phyloP scores from a whole-genome alignment of 2,329 filamentous ascomycete species.

The Ophiosphaerella herpotricha region DNA sequence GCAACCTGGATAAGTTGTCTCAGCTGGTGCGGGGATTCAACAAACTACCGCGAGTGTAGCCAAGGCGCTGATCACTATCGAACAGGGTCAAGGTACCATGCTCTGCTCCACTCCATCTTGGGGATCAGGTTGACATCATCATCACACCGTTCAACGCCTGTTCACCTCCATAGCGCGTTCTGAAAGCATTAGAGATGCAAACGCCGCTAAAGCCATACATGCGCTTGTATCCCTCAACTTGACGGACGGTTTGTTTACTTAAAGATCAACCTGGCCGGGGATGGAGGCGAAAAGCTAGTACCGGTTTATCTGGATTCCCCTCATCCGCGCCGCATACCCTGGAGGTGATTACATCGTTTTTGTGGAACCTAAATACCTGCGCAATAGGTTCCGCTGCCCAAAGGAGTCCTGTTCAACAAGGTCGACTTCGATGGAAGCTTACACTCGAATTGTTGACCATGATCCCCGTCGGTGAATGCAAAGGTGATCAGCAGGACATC shows the following conservation, averaged over 20 bases:
- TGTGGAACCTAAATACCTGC: constrained; percentile 14
- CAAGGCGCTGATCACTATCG: constrained; percentile 13
- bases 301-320: not conserved
- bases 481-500: constrained; percentile 13
- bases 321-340: constrained; percentile 21
- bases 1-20: not conserved
- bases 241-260: too few species aligned
- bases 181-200: too few species aligned
- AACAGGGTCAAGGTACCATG: not conserved
- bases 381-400: not conserved
- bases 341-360: constrained; percentile 19
- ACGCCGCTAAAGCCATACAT: too few species aligned
- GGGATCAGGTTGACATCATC: too few species aligned
- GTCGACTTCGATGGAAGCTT: too few species aligned
- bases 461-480: not conserved
- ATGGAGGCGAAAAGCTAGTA: too few species aligned
- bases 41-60: constrained; percentile 5
- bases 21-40: constrained; percentile 15
- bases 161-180: too few species aligned
- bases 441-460: not conserved
- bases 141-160: too few species aligned
- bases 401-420: too few species aligned
- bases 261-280: too few species aligned
- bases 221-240: too few species aligned
- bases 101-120: too few species aligned